These are phyloP conservation scores for Carex sylvatica DNA, from an alignment of 202 grass and related monocot species.

Conservation along the genomic window DNA sequence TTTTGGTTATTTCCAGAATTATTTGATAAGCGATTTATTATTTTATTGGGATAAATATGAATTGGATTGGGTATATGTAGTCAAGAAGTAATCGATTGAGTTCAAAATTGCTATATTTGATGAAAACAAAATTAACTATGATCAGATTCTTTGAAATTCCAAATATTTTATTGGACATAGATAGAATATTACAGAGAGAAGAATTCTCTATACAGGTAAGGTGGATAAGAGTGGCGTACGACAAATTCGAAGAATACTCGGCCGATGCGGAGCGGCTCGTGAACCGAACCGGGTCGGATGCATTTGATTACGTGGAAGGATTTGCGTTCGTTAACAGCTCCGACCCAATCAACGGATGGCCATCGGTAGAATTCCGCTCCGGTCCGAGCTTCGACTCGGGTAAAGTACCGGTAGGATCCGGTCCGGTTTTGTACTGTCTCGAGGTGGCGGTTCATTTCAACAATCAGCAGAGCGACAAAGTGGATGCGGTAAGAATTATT, in stretches of 20 bases:
- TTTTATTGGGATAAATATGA: not conserved
- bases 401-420: conserved; percentile 39
- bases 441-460: conserved; percentile 81
- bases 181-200: not conserved
- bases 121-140: not conserved
- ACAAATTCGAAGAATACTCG: conserved; percentile 64
- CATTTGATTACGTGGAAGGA: conserved; percentile 86
- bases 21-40: not conserved
- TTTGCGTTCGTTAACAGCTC: conserved; percentile 67
- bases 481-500: conserved; percentile 62
- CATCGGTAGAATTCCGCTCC: conserved; percentile 51
- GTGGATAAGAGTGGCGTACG: conserved; percentile 79
- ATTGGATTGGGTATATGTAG: not conserved
- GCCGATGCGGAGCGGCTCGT: conserved; percentile 80
- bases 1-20: not conserved
- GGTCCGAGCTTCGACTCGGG: conserved; percentile 43
- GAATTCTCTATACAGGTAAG: conserved; percentile 35
- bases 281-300: conserved; percentile 26
- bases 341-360: conserved; percentile 83
- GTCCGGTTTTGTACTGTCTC: conserved; percentile 84
- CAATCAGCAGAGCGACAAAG: conserved; percentile 16
- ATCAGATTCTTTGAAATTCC: not conserved
- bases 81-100: not conserved
- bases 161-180: not conserved
- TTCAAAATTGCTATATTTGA: not conserved